A percentile compares a stretch with the other conserved stretches of the same genome.
These are phyloP conservation scores for Globisporangium alternatum DNA, from an alignment of 352 stramenopile species.

Conservation along the genomic window DNA sequence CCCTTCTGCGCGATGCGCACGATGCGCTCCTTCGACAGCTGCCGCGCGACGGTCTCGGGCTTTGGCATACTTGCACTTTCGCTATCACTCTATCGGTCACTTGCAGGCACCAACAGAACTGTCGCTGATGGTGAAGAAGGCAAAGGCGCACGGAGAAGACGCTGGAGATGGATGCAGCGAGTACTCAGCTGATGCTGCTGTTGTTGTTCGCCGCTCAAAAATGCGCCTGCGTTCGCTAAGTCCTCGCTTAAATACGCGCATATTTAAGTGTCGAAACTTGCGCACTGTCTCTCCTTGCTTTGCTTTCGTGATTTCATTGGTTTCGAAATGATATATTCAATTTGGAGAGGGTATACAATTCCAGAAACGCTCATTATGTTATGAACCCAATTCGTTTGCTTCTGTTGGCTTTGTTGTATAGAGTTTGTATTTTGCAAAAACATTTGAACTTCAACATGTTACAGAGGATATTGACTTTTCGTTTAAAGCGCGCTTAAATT, in stretches of 20 bases:
- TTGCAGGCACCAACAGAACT: not conserved
- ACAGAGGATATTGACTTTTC: too few species aligned
- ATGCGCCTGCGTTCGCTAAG: not conserved
- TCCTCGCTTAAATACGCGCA: not conserved
- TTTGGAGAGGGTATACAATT: too few species aligned
- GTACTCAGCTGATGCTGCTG: not conserved
- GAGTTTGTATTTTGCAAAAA: too few species aligned
- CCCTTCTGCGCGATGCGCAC: slow-evolving; percentile 21
- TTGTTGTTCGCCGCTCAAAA: not conserved
- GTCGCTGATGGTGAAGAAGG: not conserved
- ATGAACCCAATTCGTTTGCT: too few species aligned
- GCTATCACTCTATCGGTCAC: not conserved
- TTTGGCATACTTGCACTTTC: slow-evolving; percentile 12
- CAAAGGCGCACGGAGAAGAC: not conserved
- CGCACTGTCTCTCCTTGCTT: not conserved
- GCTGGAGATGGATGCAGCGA: too few species aligned
- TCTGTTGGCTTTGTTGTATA: too few species aligned
- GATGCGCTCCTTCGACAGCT: slow-evolving; percentile 19
- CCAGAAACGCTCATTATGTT: too few species aligned
- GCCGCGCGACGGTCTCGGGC: slow-evolving; percentile 21
- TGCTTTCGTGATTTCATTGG: not conserved
- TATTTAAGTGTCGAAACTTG: slow-evolving; percentile 1
- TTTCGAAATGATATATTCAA: slow-evolving; percentile 8
- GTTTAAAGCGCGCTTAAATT: too few species aligned
- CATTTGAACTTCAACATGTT: too few species aligned